Base-by-base conservation (phyloP, 2,329 filamentous ascomycete genomes). In the Chaetomium sp. region DNA sequence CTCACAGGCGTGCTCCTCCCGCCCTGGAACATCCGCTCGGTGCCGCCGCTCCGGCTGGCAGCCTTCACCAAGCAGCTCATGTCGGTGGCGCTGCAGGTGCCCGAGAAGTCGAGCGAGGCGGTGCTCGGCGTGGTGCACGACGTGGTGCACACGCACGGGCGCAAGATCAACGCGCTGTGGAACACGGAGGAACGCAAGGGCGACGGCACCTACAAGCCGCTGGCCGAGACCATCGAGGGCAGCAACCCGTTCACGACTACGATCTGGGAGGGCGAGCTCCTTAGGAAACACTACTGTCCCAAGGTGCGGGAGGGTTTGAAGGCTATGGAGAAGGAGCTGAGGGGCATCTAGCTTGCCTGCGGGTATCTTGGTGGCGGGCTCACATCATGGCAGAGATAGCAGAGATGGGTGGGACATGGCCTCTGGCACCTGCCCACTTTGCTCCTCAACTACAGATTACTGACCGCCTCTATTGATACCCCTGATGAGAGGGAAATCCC, bases 61-160 rank as follows among this genome's bases (percentile, higher is more conserved):
- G 91, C 93, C 12, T 99, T 98, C 78, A 86, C 90, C 12, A 99
- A 99, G 80, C 92, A 96, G 73, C 86, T 99, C 35, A 88, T 95
- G 82, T 90, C 90, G 0, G 82, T 88, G 0, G 85, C 92, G 0
- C 82, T 99, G 57, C 95, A 98, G 70, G 79, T 97, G 27, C 95
- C 95, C 0, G 94, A 97, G 77, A 97, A 96, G 76, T 96, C 91
- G 1, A 86, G 88, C 49, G 85, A 92, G 69, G 94, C 94, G 0
- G 84, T 94, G 62, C 80, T 97, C 4, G 89, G 89, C 1, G 81
- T 99, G 31, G 78, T 98, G 51, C 86, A 86, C 59, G 90, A 93
- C 71, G 86, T 98, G 1, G 86, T 90, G 0, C 91, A 91, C 76
- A 88, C 89, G 2, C 93, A 99, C 75, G 88, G 88, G 56, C 89